Conservation (phyloP, 2,329 filamentous ascomycete species). For the Alternaria burnsii region DNA sequence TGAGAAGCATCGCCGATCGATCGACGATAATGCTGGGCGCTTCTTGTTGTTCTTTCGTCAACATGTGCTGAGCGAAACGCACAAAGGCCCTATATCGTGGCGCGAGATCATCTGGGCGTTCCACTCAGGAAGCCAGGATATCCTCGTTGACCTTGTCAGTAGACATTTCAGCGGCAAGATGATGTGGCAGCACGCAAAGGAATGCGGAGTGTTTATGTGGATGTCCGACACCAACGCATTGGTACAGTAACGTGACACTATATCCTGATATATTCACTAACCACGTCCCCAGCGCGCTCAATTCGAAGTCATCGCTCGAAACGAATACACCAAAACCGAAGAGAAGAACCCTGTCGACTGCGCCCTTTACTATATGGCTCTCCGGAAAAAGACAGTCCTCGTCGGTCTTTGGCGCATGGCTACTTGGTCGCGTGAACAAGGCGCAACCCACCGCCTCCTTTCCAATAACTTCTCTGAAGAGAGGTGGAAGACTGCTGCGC, state of each 20-base stretch:
- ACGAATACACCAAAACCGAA: constrained; percentile 89
- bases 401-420: constrained; percentile 96
- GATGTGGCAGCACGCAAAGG: constrained; percentile 83
- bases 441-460: constrained; percentile 78
- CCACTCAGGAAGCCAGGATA: constrained; percentile 86
- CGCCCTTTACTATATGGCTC: constrained; percentile 87
- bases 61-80: constrained; percentile 71
- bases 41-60: constrained; percentile 90
- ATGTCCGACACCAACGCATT: constrained; percentile 78
- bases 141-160: constrained; percentile 83
- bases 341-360: constrained; percentile 91
- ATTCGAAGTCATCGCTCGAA: constrained; percentile 89
- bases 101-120: constrained; percentile 87
- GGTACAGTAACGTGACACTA: constrained; percentile 60
- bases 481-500: constrained; percentile 85
- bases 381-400: constrained; percentile 89
- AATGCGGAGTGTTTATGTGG: constrained; percentile 96
- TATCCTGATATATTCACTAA: not conserved
- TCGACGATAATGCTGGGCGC: constrained; percentile 88
- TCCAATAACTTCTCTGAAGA: constrained; percentile 90
- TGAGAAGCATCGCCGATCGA: constrained; percentile 84
- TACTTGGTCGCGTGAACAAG: constrained; percentile 85
- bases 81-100: constrained; percentile 72
- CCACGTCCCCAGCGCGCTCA: constrained; percentile 66
- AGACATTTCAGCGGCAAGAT: constrained; percentile 81